These are phyloP conservation scores for Azolla pinnata DNA, from an alignment of 75 land plant species.

Conservation along the genomic window DNA sequence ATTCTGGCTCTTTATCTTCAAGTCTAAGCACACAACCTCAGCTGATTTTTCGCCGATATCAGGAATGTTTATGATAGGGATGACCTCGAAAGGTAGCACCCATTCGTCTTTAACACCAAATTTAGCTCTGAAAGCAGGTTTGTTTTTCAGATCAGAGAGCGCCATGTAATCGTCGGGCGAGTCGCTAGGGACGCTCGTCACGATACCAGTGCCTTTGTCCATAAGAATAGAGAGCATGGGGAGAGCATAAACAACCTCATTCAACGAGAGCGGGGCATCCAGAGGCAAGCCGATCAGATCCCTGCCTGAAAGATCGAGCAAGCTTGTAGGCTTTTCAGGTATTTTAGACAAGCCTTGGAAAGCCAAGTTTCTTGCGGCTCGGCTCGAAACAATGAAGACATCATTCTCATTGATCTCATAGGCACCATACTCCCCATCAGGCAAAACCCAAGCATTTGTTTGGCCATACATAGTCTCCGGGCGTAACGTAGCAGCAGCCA, in stretches of 20 bases:
- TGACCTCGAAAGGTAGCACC: conserved; percentile 70
- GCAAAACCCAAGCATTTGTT: conserved; percentile 86
- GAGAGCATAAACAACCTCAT: conserved; percentile 61
- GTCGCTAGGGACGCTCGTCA: conserved; percentile 91
- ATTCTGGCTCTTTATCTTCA: conserved; percentile 87
- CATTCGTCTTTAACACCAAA: conserved; percentile 82
- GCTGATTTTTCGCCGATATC: conserved; percentile 77
- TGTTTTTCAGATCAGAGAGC: conserved; percentile 57
- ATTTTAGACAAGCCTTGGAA: conserved; percentile 59
- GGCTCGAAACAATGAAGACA: conserved; percentile 59
- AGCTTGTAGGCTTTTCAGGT: conserved; percentile 66
- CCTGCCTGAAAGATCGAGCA: conserved; percentile 62
- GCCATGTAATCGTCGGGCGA: conserved; percentile 93
- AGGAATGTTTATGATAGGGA: conserved; percentile 78
- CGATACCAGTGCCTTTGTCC: conserved; percentile 91
- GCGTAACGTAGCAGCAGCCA: conserved; percentile 84
- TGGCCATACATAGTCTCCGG: conserved; percentile 98
- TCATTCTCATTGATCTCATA: conserved; percentile 79
- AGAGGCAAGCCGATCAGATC: conserved; percentile 78
- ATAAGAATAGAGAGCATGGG: conserved; percentile 77
- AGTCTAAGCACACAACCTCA: conserved; percentile 57
- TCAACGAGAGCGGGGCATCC: conserved; percentile 54
- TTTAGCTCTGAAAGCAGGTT: conserved; percentile 59
- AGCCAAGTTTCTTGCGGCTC: conserved; percentile 73
- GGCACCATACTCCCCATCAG: conserved; percentile 84